These are phyloP conservation scores for Rhamnella rubrinervis DNA, from an alignment of 331 rosid species.

Conservation along the genomic window DNA sequence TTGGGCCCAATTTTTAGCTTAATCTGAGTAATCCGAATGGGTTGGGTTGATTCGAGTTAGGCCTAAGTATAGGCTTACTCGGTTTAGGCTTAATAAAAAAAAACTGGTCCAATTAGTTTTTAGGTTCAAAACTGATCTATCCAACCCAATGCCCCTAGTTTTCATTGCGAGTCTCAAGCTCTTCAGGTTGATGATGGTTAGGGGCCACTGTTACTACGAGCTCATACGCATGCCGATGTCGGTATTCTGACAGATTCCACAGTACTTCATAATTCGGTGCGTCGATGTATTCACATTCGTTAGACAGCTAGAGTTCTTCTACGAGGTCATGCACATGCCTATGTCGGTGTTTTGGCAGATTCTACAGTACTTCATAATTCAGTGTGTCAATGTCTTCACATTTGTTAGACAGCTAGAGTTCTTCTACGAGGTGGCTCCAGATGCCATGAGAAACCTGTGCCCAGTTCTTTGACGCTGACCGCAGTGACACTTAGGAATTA, in stretches of 20 bases:
- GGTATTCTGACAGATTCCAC: slow-evolving; percentile 15
- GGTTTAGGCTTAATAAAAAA: too few species aligned
- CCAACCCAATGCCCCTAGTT: too few species aligned
- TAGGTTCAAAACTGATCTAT: too few species aligned
- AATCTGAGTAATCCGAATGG: too few species aligned
- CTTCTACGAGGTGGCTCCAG: slow-evolving; percentile 15
- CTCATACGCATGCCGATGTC: slow-evolving; percentile 11
- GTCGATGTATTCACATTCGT: slow-evolving; percentile 12
- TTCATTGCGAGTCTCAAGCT: neutral
- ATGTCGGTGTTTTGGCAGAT: slow-evolving; percentile 23
- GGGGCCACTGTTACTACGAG: neutral
- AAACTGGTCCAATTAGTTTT: too few species aligned
- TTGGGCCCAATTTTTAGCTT: too few species aligned
- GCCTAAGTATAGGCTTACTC: too few species aligned
- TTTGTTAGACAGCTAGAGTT: slow-evolving; percentile 14
- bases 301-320: slow-evolving; percentile 17
- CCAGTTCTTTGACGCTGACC: slow-evolving; percentile 4
- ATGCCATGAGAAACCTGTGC: slow-evolving; percentile 18
- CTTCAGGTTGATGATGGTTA: slow-evolving; percentile 2
- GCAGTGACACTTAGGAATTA: neutral
- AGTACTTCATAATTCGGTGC: slow-evolving; percentile 6
- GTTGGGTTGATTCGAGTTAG: too few species aligned
- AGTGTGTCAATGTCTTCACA: slow-evolving; percentile 13
- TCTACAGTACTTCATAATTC: slow-evolving; percentile 3
- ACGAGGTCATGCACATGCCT: slow-evolving; percentile 4